phyloP scores from a whole-genome alignment of 164 flowering plant genomes.

The Buxus sempervirens region DNA sequence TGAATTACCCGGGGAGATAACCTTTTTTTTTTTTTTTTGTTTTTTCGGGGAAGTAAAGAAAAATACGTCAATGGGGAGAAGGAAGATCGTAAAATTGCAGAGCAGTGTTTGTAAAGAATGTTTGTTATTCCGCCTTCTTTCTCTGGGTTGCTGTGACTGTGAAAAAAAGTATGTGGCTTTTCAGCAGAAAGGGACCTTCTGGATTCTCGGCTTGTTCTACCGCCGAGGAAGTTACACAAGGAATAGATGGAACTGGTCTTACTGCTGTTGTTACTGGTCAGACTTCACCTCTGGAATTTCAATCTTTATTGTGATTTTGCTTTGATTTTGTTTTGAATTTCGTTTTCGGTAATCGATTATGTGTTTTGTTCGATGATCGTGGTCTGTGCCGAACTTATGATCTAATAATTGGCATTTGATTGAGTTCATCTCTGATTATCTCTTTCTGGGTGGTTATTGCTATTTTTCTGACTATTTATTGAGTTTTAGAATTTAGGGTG shows the following conservation, averaged over 20 bases:
- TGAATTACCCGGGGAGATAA: too few relatives aligned
- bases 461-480: too few relatives aligned
- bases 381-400: neutral
- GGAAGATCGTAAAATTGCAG: too few relatives aligned
- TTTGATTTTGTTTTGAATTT: neutral
- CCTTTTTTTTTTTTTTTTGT: too few relatives aligned
- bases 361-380: neutral
- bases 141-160: neutral
- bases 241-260: conserved; percentile 53
- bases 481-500: too few relatives aligned
- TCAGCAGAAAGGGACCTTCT: neutral
- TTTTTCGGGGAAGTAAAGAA: too few relatives aligned
- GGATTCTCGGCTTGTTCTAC: conserved; percentile 6
- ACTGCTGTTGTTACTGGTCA: conserved; percentile 59
- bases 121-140: neutral
- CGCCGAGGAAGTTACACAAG: conserved; percentile 44
- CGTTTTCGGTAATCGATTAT: neutral
- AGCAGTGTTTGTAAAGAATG: neutral
- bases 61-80: too few relatives aligned
- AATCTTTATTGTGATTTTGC: neutral
- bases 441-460: too few relatives aligned
- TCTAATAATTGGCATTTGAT: too few relatives aligned
- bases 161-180: neutral
- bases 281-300: neutral
- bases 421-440: too few relatives aligned